Base-by-base conservation (phyloP, 2,329 filamentous ascomycete species). In the Thelonectria rubi region DNA sequence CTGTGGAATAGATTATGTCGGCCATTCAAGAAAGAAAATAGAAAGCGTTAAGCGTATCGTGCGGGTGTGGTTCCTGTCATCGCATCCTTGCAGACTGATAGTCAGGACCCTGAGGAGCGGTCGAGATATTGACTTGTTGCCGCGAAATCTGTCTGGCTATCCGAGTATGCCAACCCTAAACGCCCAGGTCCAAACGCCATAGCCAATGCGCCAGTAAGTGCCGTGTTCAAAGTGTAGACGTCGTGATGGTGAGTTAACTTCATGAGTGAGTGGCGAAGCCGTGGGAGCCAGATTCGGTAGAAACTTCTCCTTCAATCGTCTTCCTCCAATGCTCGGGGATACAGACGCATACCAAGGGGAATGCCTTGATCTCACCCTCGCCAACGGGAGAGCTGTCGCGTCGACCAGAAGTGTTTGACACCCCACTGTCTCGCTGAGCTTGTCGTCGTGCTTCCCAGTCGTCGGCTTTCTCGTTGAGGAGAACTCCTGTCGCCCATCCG, bases 331-430 rank as follows among this genome's bases (percentile, higher is more conserved):
- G 94, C 73, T 97, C 92, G 24, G 94, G 95, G 32, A 97, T 82
- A 77, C 95, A 98, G 43, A 98, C 93, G 74, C 94, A 99, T 51
- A 99, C 94, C 65, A 99, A 84, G 46, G 95, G 95, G 84, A 98
- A 98, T 32, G 95, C 95, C 78, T 98, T 98, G 81, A 98, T 95
- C 76, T 98, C 94, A 62, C 92, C 92, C 10, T 73, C 69, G 11
- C 84, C 84, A 1, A 85, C 80, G 20, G 91, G 89, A 30, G 91
- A 92, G 37, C 82, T 73, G 48, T 86, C 83, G 48, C 84, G 83
- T 58, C 84, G 81, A 18, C 84, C 86, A 3, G 91, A 91, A 17
- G 91, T 90, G 77, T 93, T 91, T 47, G 93, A 97, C 45, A 98
- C 91, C 59, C 95, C 95, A 72, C 94, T 98, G 78, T 99, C 95